Evolutionary conservation across 2,329 filamentous ascomycete genomes (phyloP).

Genomic region (Epichloe uncinata): DNA sequence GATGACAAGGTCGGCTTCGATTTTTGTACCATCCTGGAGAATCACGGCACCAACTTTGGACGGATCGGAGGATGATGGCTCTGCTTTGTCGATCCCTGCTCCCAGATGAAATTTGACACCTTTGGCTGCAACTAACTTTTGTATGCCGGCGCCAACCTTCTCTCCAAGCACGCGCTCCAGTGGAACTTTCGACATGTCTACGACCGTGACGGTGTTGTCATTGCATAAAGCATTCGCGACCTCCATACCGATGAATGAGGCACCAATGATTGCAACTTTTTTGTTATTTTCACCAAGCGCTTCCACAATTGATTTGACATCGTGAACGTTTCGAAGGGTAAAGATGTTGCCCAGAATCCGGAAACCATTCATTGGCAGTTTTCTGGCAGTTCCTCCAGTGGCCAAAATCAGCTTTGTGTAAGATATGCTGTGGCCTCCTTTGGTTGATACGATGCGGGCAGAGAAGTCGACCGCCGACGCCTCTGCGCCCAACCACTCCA

Average conservation of each 20-base stretch:
- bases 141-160: conserved; percentile 69
- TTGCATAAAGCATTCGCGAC: conserved; percentile 72
- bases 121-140: conserved; percentile 65
- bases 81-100: conserved; percentile 71
- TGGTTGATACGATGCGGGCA: conserved; percentile 59
- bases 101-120: conserved; percentile 81
- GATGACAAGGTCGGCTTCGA: conserved; percentile 82
- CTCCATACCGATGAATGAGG: conserved; percentile 97
- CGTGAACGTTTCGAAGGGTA: conserved; percentile 61
- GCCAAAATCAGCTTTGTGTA: conserved; percentile 89
- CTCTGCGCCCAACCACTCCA: conserved; percentile 46
- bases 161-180: conserved; percentile 77
- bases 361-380: conserved; percentile 70
- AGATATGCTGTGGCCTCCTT: conserved; percentile 52
- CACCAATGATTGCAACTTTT: conserved; percentile 80
- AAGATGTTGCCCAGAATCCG: conserved; percentile 82
- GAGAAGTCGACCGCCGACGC: conserved; percentile 68
- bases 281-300: conserved; percentile 75
- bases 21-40: conserved; percentile 72
- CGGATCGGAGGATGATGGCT: conserved; percentile 52
- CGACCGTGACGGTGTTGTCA: conserved; percentile 70
- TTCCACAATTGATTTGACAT: conserved; percentile 62
- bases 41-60: conserved; percentile 66
- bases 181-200: conserved; percentile 79
- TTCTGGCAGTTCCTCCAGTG: conserved; percentile 67